Base-by-base conservation (phyloP, 345 rosid genomes). In the Salix exigua region DNA sequence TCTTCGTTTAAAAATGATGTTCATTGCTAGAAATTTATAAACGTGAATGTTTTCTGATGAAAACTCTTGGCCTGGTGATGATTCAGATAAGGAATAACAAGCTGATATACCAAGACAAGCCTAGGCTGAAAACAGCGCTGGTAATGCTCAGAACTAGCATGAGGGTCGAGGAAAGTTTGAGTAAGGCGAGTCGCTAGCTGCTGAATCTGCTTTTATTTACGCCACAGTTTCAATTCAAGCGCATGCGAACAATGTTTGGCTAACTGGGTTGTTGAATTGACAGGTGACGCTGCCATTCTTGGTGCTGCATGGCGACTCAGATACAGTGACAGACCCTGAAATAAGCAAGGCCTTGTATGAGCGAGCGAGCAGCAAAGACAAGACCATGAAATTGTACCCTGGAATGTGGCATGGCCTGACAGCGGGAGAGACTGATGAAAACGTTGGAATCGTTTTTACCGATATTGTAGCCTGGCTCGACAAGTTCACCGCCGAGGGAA, bases 351-450 rank as follows among this genome's bases (percentile, higher is more conserved):
- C 91, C 0, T 77, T 96, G 84, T 91, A 89, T 18, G 88, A 78
- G 81, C 86, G 77, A 83, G 92, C 97, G 4, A 78, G 94, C 70
- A 85, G 97, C 82, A 64, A 38, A 38, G 99, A 96, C 87, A 93
- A 93, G 88, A 96, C 93, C 70, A 86, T 96, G 0, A 91, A 87
- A 60, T 79, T 96, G 50, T 96, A 93, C 77, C 90, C 92, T 0
- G 97, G 96, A 53, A 96, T 96, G 99, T 96, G 99, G 99, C 99
- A 96, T 50, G 93, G 76, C 16, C 78, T 96, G 70, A 93, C 98
- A 3, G 79, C 90, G 0, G 99, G 99, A 8, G 99, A 96, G 80
- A 91, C 98, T 0, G 96, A 93, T 1, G 88, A 84, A 4, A 93
- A 96, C 83, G 78, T 91, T 0, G 89, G 85, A 63, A 86, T 87